phyloP scores from a whole-genome alignment of 805 yeast species.

The Tetrapisispora taiwanensis region DNA sequence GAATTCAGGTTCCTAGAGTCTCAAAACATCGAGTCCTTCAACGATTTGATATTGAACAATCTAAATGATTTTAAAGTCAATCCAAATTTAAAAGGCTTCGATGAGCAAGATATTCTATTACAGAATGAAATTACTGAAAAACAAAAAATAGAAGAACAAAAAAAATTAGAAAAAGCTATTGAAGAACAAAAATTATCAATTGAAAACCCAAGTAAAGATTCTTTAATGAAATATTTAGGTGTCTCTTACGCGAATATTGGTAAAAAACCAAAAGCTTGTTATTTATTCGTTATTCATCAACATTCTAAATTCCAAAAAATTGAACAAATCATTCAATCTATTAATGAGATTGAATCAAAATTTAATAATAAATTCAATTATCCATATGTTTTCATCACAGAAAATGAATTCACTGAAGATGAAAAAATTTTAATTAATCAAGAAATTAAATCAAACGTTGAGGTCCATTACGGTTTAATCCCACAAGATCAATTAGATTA shows the following conservation, averaged over 20 bases:
- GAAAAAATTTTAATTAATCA: background rate
- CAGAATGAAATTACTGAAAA: background rate
- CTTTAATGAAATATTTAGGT: slow-evolving; percentile 8
- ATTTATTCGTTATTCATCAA: slow-evolving; percentile 42
- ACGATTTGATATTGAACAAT: background rate
- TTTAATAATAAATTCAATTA: slow-evolving; percentile 66
- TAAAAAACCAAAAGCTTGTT: slow-evolving; percentile 19
- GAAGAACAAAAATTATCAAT: slow-evolving; percentile 1
- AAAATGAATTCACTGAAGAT: slow-evolving; percentile 58
- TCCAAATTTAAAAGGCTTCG: background rate
- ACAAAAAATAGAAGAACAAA: background rate
- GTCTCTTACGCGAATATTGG: slow-evolving; percentile 12
- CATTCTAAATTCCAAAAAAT: slow-evolving; percentile 46
- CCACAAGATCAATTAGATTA: slow-evolving; percentile 79
- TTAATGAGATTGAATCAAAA: slow-evolving; percentile 63
- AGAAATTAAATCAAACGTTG: background rate
- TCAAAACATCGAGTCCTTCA: background rate
- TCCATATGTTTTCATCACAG: slow-evolving; percentile 90
- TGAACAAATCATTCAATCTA: slow-evolving; percentile 43
- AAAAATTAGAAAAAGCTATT: background rate
- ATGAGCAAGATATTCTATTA: background rate
- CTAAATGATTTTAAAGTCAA: background rate
- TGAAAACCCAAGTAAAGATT: slow-evolving; percentile 3
- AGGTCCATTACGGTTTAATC: slow-evolving; percentile 57
- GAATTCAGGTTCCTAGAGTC: slow-evolving; percentile 2